Conservation (phyloP, 2,329 filamentous ascomycete genomes). For the Tolypocladium pustulatum region DNA sequence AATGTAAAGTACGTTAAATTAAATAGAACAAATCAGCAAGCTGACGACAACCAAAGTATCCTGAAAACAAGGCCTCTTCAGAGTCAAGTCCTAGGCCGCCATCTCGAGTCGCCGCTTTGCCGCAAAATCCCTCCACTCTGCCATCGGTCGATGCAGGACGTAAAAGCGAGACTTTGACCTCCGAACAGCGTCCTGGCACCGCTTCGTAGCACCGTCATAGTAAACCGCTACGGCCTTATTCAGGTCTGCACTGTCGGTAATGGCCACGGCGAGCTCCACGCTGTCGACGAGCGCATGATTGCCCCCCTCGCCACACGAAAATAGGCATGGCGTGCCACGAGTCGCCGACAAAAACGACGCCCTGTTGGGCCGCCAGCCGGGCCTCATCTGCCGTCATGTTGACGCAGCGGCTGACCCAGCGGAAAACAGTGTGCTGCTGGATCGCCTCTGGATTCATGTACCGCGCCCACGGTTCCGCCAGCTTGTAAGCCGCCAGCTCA, state of each 20-base stretch:
- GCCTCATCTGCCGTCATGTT: not conserved
- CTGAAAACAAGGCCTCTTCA: too few species aligned
- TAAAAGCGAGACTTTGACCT: not conserved
- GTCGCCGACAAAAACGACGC: not conserved
- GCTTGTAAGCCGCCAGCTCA: not conserved
- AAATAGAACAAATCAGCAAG: too few species aligned
- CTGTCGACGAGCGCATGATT: not conserved
- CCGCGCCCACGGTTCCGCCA: not conserved
- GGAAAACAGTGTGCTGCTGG: not conserved
- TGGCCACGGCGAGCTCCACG: not conserved
- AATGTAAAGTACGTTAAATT: too few species aligned
- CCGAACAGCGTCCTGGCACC: not conserved
- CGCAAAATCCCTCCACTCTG: too few species aligned
- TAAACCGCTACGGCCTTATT: not conserved
- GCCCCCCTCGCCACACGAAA: not conserved
- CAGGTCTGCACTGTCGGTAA: not conserved
- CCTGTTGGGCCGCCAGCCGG: not conserved
- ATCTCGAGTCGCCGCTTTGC: too few species aligned
- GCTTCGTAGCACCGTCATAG: not conserved
- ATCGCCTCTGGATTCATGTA: not conserved
- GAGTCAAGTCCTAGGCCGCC: too few species aligned
- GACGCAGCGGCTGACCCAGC: not conserved
- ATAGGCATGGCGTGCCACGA: not conserved
- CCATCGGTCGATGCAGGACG: too few species aligned
- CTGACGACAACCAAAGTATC: too few species aligned